Percentiles rank a stretch among this genome's conserved stretches.
Evolutionary conservation across 306 rosid species (phyloP).

Genomic region (Datisca glomerata): DNA sequence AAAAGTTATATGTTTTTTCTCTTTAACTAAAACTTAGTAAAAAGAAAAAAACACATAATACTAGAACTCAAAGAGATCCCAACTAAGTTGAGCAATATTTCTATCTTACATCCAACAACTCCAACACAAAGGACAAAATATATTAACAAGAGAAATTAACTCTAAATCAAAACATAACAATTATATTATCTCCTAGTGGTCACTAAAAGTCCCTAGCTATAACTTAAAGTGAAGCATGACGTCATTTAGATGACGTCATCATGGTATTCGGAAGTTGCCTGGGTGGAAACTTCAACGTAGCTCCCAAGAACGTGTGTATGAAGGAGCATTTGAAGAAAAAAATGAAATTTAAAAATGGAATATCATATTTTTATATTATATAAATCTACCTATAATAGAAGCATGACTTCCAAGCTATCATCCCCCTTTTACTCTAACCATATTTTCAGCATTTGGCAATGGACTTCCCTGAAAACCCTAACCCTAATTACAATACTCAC

Average conservation of each 20-base stretch:
- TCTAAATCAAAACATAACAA: no score
- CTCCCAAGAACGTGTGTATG: constrained; percentile 27
- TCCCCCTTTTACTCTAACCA: neutral
- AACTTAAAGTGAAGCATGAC: no score
- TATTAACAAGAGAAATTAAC: no score
- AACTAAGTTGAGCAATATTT: no score
- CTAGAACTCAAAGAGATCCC: no score
- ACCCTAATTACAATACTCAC: constrained; percentile 13
- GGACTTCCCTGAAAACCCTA: constrained; percentile 19
- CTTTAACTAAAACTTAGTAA: no score
- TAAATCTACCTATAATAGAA: constrained; percentile 3
- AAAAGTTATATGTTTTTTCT: no score
- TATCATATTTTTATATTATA: neutral
- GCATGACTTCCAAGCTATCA: neutral
- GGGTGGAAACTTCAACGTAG: constrained; percentile 27
- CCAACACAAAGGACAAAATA: no score
- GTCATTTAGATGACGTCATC: constrained; percentile 20
- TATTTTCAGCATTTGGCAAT: neutral
- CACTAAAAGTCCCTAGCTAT: no score
- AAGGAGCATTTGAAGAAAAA: constrained; percentile 16
- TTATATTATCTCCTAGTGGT: no score
- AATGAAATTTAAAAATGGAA: neutral
- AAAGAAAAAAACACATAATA: no score
- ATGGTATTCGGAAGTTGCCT: neutral
- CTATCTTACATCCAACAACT: no score